Base-by-base conservation (phyloP, 345 rosid genomes). In the Hibiscus syriacus region DNA sequence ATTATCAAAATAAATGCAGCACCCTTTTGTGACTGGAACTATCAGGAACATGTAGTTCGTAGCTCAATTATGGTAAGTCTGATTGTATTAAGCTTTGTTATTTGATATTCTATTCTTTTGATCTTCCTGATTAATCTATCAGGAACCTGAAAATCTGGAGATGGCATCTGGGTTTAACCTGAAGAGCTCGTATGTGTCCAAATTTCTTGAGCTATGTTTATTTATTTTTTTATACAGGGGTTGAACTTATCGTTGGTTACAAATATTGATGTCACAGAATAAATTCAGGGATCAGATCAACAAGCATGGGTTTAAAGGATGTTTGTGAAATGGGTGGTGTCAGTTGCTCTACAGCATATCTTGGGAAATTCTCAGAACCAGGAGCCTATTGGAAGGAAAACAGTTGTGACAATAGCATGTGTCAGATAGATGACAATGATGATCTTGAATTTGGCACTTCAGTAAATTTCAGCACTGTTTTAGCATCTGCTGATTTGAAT, bases 21-120 rank as follows among this genome's bases (percentile, higher is more conserved):
- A 93, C 74, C 87, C 92, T 1, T 93, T 93, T 84, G 82, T 90
- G 65, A 83, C 84, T 70, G 87, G 89, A 80, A 79, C 41, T 81
- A 80, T 72, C 72, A 52, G 67, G 98, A 88, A 68, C 50, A 82
- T 64, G 58, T 72, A 26, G 72, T 77, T 66, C 82, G 73, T 69
- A 77, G 59, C 73, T 86, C 91, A 68, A 60, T 77, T 64, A 77
- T 65, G 86, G 92, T 85, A 56, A 80, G 83, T 82, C 64, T 49
- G 46, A 53, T 19, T 67, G 49, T 58, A 36, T 8, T 53, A 14
- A 63, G 63, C 63, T 52, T 46, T 62, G 29, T 69, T 52, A 22
- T 64, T 70, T 71, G 58, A 25, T 55, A 61, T 23, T 45, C 63
- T 67, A 63, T 41, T 26, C 53, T 69, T 66, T 73, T 80, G 69